Evolutionary conservation across 148 eudicot genomes (phyloP).

Genomic region (Camellia japonica): DNA sequence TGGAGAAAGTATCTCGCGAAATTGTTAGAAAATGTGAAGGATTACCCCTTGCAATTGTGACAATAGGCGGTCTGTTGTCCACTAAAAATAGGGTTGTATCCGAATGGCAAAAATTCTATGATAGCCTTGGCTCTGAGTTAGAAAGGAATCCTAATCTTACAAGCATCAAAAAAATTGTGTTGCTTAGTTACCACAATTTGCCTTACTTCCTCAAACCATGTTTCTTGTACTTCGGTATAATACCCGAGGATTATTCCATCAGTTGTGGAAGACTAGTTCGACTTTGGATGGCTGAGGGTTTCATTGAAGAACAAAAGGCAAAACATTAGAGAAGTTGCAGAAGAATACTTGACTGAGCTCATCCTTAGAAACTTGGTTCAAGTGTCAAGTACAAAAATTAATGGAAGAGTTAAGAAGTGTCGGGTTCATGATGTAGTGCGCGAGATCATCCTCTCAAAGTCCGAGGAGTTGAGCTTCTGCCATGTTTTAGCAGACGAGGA

Average conservation of each 20-base stretch:
- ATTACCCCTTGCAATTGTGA: constrained; percentile 12
- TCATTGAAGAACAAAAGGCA: not conserved
- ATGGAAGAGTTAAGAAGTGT: not conserved
- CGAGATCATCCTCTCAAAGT: not conserved
- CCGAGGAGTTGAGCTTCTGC: not conserved
- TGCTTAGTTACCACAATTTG: not conserved
- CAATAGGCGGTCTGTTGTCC: not conserved
- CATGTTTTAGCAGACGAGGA: not conserved
- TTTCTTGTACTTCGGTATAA: constrained; percentile 3
- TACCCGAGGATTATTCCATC: constrained; percentile 1
- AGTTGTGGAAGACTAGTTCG: not conserved
- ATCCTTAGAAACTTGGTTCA: not conserved
- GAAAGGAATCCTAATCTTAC: not conserved
- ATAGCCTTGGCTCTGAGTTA: not conserved
- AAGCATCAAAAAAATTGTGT: not conserved
- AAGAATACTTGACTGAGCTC: not conserved
- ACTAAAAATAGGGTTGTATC: not conserved
- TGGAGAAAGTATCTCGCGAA: not conserved
- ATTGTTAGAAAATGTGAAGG: not conserved
- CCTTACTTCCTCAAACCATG: not conserved
- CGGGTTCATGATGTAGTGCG: not conserved
- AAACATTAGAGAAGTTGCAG: constrained; percentile 9
- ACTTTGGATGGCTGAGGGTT: constrained; percentile 5
- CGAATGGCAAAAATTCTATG: not conserved
- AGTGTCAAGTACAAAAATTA: not conserved